Evolutionary conservation across 257 asterid genomes (phyloP), one percentile per base, ranked within the genome.

Genomic region (Knoxia roxburghii): DNA sequence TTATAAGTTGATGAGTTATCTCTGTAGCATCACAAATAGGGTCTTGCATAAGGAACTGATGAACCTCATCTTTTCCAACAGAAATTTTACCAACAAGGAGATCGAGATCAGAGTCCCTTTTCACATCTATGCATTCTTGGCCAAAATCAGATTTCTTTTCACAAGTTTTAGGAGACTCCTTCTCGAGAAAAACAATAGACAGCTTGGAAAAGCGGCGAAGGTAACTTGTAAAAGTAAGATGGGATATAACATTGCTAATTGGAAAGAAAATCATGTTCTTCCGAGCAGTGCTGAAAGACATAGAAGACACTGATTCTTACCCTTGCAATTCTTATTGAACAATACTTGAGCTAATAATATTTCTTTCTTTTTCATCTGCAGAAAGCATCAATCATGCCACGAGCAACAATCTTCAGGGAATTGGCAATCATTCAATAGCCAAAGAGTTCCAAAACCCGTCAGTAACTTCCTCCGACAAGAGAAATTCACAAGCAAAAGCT

Each of bases 1-100:
- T 46, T 52, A 88, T 80, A 46, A 88, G 79, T 70, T 68, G 60
- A 65, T 86, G 80, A 32, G 76, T 79, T 63, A 90, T 70, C 35
- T 61, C 68, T 59, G 83, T 60, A 30, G 80, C 52, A 27, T 73
- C 65, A 65, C 87, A 85, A 51, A 68, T 77, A 20, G 78, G 67
- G 37, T 86, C 88, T 29, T 74, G 74, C 45, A 67, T 69, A 18
- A 93, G 83, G 39, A 86, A 81, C 64, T 73, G 82, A 60, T 78
- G 74, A 54, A 85, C 84, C 61, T 81, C 94, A 48, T 73, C 76
- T 33, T 79, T 77, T 62, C 78, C 85, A 56, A 61, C 68, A 65
- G 64, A 30, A 61, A 81, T 81, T 69, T 63, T 88, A 71, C 76
- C 73, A 55, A 85, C 65, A 67, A 88, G 61, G 64, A 65, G 61